Conservation (phyloP, 208 protist species). For the Zelonia costaricensis region DNA sequence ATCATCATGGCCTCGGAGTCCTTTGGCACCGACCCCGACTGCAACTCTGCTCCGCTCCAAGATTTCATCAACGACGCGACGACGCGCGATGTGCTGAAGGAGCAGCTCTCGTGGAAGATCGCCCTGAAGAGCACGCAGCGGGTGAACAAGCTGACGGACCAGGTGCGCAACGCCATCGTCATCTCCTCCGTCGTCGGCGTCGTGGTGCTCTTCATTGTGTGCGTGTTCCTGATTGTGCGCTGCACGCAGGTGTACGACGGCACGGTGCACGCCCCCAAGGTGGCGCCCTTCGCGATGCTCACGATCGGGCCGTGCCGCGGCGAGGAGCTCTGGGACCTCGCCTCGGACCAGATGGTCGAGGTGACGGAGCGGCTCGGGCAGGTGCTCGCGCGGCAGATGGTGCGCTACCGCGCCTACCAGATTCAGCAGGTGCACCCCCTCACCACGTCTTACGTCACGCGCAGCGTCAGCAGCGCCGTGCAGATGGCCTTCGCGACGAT, state of each 20-base stretch:
- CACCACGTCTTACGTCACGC: conserved; percentile 52
- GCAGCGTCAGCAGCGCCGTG: conserved; percentile 43
- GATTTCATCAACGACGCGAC: conserved; percentile 18
- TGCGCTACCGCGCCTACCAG: conserved; percentile 48
- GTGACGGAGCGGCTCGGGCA: conserved; percentile 48
- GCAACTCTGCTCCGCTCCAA: conserved; percentile 4
- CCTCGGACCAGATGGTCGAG: conserved; percentile 51
- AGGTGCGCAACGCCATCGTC: conserved; percentile 5
- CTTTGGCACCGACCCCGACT: conserved; percentile 3
- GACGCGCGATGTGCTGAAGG: conserved; percentile 25
- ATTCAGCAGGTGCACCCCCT: conserved; percentile 76
- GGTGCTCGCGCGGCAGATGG: conserved; percentile 46
- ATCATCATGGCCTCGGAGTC: conserved; percentile 15
- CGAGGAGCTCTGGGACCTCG: conserved; percentile 70
- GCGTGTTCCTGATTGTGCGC: conserved; percentile 17
- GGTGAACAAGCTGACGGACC: conserved; percentile 2
- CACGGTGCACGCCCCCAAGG: conserved; percentile 56
- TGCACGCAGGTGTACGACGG: conserved; percentile 64
- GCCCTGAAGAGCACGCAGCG: conserved; percentile 27
- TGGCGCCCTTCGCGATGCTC: conserved; percentile 71
- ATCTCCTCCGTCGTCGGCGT: conserved; percentile 3
- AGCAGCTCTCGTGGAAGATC: conserved; percentile 30
- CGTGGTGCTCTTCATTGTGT: background rate
- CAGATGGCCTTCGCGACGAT: conserved; percentile 58
- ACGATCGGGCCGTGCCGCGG: conserved; percentile 63